phyloP scores from a whole-genome alignment of 495 filamentous ascomycete genomes.

The Aspergillus asperescens region DNA sequence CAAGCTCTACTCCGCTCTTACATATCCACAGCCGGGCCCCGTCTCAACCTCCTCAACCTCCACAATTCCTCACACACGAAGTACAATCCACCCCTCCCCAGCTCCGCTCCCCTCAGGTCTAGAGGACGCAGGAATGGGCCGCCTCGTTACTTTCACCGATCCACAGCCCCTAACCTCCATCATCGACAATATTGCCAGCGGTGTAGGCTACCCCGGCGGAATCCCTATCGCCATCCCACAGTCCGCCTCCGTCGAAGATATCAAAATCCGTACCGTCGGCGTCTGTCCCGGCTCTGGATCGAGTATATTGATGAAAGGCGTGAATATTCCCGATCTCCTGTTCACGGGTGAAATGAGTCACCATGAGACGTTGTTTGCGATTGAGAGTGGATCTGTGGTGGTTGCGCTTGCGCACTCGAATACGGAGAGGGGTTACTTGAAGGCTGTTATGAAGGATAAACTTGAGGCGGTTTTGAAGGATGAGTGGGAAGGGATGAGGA shows the following conservation, averaged over 20 bases:
- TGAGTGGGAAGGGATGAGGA: conserved; percentile 47
- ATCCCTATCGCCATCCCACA: conserved; percentile 69
- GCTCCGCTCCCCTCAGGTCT: conserved; percentile 48
- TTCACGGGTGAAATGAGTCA: conserved; percentile 93
- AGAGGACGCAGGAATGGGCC: conserved; percentile 70
- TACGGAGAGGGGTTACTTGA: conserved; percentile 76
- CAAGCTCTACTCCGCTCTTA: conserved; percentile 37
- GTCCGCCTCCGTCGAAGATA: conserved; percentile 42
- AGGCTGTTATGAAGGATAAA: conserved; percentile 60
- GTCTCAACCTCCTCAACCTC: conserved; percentile 18
- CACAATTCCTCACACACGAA: conserved; percentile 42
- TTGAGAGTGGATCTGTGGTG: conserved; percentile 81
- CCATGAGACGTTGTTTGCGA: conserved; percentile 80
- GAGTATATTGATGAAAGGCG: conserved; percentile 60
- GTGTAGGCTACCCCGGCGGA: conserved; percentile 58
- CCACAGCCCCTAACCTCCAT: conserved; percentile 56
- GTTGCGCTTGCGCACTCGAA: conserved; percentile 88
- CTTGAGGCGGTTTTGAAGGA: conserved; percentile 51
- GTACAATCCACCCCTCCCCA: conserved; percentile 48
- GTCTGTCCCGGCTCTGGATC: conserved; percentile 85
- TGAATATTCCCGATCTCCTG: conserved; percentile 58
- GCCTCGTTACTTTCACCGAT: conserved; percentile 57
- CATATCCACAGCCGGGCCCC: conserved; percentile 33
- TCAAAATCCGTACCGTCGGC: conserved; percentile 53
- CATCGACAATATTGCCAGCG: conserved; percentile 54